Evolutionary conservation across 352 stramenopile species (phyloP), one percentile per base, ranked within the genome.

Genomic region (Phytopythium chamaehyphon): DNA sequence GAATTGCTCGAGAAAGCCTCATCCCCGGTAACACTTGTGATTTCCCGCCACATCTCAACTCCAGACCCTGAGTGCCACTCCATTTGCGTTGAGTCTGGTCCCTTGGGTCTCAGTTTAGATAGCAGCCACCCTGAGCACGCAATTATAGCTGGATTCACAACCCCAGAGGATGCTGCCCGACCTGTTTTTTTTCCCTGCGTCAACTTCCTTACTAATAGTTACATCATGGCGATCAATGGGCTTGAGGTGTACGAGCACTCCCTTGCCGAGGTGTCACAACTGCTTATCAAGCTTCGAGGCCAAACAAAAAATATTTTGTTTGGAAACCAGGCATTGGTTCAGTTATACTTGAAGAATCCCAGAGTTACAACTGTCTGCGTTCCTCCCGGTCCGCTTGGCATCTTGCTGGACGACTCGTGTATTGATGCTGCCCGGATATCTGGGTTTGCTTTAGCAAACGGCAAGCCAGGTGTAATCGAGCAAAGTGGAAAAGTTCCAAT

Each of bases 201-300:
- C 3, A 26, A 60, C 26, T 80, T 79, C 45, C 47, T 84, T 18
- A 69, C 71, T 6, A 68, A 64, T 7, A 83, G 71, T 47, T 73
- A 57, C 48, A 79, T 95, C 47, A 53, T 86, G 38, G 56, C 61
- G 12, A 78, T 96, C 38, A 90, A 93, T 40, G 66, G 72, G 5
- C 53, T 88, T 31, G 61, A 79, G 3, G 76, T 86, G 5, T 84
- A 79, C 3, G 49, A 69, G 7, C 57, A 76, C 36, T 57, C 68
- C 19, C 61, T 85, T n/a, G 54, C 46, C 6, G 59, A 65, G 0
- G 65, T 86, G 4, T 80, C 76, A 0, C 40, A 46, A 16, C 26
- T 88, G 22, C 55, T 88, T 2, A 38, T 51, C 6, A 86, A 88
- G 53, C 54, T 88, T 5, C 67, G 68, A 26, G 24, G 70, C 11